A percentile compares a stretch with the other conserved stretches of the same genome.
Conservation (phyloP, 129 eudicot genomes). For the Lonicera japonica region DNA sequence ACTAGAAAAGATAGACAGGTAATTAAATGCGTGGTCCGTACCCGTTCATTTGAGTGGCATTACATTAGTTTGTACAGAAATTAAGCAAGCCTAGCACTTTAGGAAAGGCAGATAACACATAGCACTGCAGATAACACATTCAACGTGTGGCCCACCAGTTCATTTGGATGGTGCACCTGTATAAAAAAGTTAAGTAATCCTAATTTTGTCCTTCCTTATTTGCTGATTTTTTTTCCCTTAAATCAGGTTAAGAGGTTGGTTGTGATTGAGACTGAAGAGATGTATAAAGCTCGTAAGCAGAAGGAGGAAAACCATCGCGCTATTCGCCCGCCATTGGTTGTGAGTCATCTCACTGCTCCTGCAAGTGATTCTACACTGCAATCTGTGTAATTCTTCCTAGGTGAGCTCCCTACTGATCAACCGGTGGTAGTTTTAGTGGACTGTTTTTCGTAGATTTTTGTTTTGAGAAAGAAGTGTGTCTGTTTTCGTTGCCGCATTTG, state of each 20-base stretch:
- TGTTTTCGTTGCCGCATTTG: too few relatives aligned
- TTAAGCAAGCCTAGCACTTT: too few relatives aligned
- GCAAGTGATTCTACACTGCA: constrained; percentile 40
- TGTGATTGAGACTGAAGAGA: constrained; percentile 83
- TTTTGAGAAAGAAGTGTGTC: not conserved
- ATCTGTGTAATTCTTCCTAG: constrained; percentile 17
- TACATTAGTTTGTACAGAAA: too few relatives aligned
- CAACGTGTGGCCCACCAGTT: too few relatives aligned
- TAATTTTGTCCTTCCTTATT: too few relatives aligned
- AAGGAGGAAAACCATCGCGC: constrained; percentile 59
- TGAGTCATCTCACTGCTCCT: constrained; percentile 46
- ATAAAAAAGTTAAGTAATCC: too few relatives aligned
- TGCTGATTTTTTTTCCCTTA: not conserved
- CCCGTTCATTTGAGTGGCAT: too few relatives aligned
- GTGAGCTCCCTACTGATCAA: constrained; percentile 15
- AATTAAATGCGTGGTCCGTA: too few relatives aligned
- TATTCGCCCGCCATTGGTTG: constrained; percentile 73
- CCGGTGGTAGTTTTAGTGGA: not conserved
- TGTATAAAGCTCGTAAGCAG: constrained; percentile 84
- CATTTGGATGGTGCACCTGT: too few relatives aligned
- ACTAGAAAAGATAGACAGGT: too few relatives aligned
- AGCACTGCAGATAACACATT: too few relatives aligned
- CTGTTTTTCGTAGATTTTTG: not conserved
- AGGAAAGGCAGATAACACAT: too few relatives aligned
- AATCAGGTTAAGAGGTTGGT: constrained; percentile 81